phyloP scores from a whole-genome alignment of 192 early-diverging fungal species.

The Chytriomyces hyalinus region DNA sequence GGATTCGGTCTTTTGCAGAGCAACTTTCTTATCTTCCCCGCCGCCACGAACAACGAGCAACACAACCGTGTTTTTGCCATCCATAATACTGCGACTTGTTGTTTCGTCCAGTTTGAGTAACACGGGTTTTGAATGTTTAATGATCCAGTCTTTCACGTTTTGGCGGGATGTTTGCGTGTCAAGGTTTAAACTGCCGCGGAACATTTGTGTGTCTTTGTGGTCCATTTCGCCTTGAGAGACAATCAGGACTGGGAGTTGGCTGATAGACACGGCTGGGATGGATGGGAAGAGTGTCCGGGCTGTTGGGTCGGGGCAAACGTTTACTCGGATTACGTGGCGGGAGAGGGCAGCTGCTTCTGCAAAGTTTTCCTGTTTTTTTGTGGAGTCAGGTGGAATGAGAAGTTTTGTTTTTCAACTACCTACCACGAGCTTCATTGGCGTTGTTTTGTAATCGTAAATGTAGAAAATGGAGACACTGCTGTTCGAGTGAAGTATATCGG shows the following conservation, averaged over 20 bases:
- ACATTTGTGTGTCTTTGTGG: slow-evolving; percentile 1
- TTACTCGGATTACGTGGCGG: slow-evolving; percentile 1
- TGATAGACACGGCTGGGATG: neutral
- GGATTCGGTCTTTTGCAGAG: neutral
- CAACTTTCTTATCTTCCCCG: neutral
- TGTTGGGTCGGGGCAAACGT: slow-evolving; percentile 13
- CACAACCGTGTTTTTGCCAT: slow-evolving; percentile 27
- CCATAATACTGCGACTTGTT: neutral
- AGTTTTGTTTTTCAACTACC: slow-evolving; percentile 1
- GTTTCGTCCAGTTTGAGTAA: slow-evolving; percentile 14
- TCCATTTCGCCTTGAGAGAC: slow-evolving; percentile 13
- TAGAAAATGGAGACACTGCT: slow-evolving; percentile 42
- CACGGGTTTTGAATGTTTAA: slow-evolving; percentile 23
- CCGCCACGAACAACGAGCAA: slow-evolving; percentile 26
- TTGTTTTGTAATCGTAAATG: slow-evolving; percentile 42
- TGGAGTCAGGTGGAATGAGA: neutral
- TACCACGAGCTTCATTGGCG: slow-evolving; percentile 15
- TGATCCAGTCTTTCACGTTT: slow-evolving; percentile 32
- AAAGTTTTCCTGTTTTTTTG: neutral
- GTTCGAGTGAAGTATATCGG: slow-evolving; percentile 5
- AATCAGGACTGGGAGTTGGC: slow-evolving; percentile 1
- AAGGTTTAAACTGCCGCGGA: neutral
- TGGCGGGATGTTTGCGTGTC: neutral
- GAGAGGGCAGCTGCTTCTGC: neutral
- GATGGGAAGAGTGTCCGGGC: neutral